Evolutionary conservation across 306 rosid genomes (phyloP), one percentile per base, ranked within the genome.

Genomic region (Abrus pulchellus): DNA sequence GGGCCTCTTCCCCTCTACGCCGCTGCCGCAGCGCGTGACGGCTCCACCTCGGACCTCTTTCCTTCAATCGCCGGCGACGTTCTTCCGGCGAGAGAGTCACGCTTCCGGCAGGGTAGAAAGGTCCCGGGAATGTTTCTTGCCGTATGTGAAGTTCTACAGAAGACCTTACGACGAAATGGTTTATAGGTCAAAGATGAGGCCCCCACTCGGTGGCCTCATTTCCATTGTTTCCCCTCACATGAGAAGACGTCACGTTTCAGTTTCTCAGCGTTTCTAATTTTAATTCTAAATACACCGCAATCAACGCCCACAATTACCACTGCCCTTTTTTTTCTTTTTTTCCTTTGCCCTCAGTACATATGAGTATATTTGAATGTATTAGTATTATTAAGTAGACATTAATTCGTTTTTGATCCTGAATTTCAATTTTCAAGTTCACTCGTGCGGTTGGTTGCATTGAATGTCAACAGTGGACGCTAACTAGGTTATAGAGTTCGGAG

Each of bases 131-230:
- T 90, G 92, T 9, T 94, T 94, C 89, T 3, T 78, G 75, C 89
- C 97, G 6, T 86, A 89, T 29, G 74, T 94, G 85, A 94, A 94
- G 72, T 91, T 92, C 78, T 85, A 94, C 84, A 65, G 97, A 28
- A 85, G 92, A 78, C 97, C 97, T 38, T 94, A 94, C 83, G 97
- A 94, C 11, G 98, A 94, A 87, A 92, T 94, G 97, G 68, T 92
- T 0, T 94, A 94, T 78, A 79, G 98, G 90, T 91, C 98, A 60
- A 94, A 94, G 93, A 94, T 94, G 98, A 62, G 94, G 86, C 97
- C 98, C 71, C 98, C 98, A 70, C 97, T 93, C 0, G 99, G 99
- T 2, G 99, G 99, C 32, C 91, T 95, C 43, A 90, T 95, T 80
- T 96, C 99, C 85, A 93, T 93, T 20, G 98, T 92, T 38, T 90